Base-by-base conservation (phyloP, 345 rosid genomes). In the Citrus trifoliata region DNA sequence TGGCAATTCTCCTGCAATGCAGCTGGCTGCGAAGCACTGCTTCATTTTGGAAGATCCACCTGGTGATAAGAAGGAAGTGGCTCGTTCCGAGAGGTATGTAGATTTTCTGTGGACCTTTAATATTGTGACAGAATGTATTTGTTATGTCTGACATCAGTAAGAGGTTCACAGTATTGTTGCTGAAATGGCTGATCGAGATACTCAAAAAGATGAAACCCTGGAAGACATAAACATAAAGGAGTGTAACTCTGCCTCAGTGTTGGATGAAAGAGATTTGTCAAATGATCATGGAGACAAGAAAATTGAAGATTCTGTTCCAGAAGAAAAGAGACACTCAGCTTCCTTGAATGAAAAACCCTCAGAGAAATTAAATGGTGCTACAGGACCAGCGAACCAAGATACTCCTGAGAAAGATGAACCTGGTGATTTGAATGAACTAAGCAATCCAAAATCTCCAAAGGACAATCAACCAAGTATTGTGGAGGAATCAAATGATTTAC, bases 1-100 rank as follows among this genome's bases (percentile, higher is more conserved):
- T 70, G 72, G 87, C 70, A 88, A 80, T 76, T 86, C 95, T 73
- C 84, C 91, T 58, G 91, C 92, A 48, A 13, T 90, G 85, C 88
- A 85, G 84, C 90, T 96, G 83, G 98, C 97, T 73, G 80, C 93
- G 80, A 89, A 87, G 83, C 97, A 96, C 80, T 94, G 97, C 87
- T 93, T 89, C 87, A 75, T 93, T 78, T 88, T 96, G 88, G 97
- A 93, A 86, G 97, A 94, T 83, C 93, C 98, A 70, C 97, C 98
- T 32, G 92, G 86, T 83, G 80, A 83, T 75, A 81, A 73, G 84
- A 88, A 89, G 83, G 93, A 89, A 70, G 81, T 73, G 79, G 46
- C 78, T 79, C 85, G 27, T 75, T 81, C 86, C 65, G 90, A 86
- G 72, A 84, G 98, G 99, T 95, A 84, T 62, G 84, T 74, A 14